phyloP scores from a whole-genome alignment of 2,329 filamentous ascomycete species.

The Botrytis fabae region DNA sequence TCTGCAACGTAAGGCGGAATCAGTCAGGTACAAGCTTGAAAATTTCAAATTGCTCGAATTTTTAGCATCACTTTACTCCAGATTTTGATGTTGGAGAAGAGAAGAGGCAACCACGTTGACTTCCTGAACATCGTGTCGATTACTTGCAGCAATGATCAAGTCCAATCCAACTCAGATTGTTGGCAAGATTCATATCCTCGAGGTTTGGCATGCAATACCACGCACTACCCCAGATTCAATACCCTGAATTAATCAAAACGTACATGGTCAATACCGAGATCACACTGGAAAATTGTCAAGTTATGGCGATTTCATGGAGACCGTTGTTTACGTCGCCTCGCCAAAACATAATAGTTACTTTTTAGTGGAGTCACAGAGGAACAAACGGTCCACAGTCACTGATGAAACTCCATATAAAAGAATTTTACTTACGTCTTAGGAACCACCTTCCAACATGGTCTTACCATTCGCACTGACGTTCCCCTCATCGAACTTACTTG shows the following conservation, averaged over 20 bases:
- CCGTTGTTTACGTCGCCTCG: conserved; percentile 3
- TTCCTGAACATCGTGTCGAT: not conserved
- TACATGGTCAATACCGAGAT: not conserved
- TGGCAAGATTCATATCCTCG: not conserved
- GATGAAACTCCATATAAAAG: conserved; percentile 14
- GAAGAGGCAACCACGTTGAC: not conserved
- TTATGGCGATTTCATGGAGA: conserved; percentile 6
- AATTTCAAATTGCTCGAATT: not conserved
- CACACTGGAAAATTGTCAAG: not conserved
- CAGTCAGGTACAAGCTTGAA: conserved; percentile 1
- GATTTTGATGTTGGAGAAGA: not conserved
- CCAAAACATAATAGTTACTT: conserved; percentile 22
- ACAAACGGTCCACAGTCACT: conserved; percentile 11
- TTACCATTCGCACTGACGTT: not conserved
- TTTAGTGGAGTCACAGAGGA: not conserved
- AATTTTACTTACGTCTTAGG: conserved; percentile 16
- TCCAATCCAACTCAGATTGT: not conserved
- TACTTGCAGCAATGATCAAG: not conserved
- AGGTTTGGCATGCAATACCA: conserved; percentile 7
- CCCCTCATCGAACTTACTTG: conserved; percentile 17
- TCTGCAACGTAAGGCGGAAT: not conserved
- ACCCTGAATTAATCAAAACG: conserved; percentile 8
- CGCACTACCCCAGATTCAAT: conserved; percentile 18
- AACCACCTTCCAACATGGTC: conserved; percentile 17
- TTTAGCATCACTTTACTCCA: conserved; percentile 8